Conservation (phyloP, 352 stramenopile species). For the Hyaloperonospora brassicae region DNA sequence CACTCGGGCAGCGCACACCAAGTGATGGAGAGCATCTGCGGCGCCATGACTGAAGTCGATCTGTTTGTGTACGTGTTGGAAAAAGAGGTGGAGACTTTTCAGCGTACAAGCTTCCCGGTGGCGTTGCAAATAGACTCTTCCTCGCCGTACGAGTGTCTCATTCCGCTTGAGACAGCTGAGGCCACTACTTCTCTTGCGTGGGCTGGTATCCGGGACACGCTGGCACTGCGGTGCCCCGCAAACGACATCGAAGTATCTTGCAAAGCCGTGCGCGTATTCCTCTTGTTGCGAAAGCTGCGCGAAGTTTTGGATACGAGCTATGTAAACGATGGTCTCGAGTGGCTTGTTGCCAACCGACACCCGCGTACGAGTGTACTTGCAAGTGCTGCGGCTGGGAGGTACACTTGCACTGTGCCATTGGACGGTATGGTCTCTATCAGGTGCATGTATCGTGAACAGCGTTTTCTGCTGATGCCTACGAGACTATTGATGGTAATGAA, state of each 20-base stretch:
- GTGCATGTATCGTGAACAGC: conserved; percentile 73
- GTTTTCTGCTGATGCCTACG: conserved; percentile 54
- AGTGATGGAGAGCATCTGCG: conserved; percentile 81
- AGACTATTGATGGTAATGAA: conserved; percentile 65
- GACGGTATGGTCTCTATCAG: conserved; percentile 64
- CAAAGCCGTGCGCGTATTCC: conserved; percentile 62
- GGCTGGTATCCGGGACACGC: conserved; percentile 21
- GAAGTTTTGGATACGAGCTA: conserved; percentile 42
- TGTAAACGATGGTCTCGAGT: too few relatives aligned
- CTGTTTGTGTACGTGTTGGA: conserved; percentile 77
- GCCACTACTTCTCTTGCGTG: conserved; percentile 39
- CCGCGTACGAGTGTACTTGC: conserved; percentile 46
- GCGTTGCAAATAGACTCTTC: too few relatives aligned
- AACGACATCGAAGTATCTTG: too few relatives aligned
- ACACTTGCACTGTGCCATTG: conserved; percentile 23
- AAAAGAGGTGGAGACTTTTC: too few relatives aligned
- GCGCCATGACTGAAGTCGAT: conserved; percentile 67
- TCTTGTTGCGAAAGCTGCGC: conserved; percentile 49
- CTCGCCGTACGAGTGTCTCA: too few relatives aligned
- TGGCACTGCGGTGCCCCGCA: conserved; percentile 40
- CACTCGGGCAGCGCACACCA: conserved; percentile 60
- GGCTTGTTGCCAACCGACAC: conserved; percentile 45
- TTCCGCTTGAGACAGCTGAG: too few relatives aligned
- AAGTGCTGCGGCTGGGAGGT: conserved; percentile 20
- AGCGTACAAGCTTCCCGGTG: too few relatives aligned